Base-by-base conservation (phyloP, 192 early-diverging fungal genomes). In the Coemansia sp. region DNA sequence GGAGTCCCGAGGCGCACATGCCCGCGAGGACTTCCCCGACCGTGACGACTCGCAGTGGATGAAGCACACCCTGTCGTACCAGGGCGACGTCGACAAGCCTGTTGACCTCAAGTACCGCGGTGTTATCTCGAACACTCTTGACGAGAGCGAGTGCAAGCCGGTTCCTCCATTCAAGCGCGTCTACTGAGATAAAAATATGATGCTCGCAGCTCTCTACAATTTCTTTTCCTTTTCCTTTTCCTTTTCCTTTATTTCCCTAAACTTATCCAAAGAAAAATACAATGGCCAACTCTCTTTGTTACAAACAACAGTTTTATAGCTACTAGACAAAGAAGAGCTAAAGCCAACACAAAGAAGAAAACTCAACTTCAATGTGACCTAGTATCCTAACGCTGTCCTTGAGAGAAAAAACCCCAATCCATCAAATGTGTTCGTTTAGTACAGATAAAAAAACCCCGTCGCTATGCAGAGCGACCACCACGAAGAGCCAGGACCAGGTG, bases 61-160 rank as follows among this genome's bases (percentile, higher is more conserved):
- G 95, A 98, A 97, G 89, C 97, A 99, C 87, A 95, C 95, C 63
- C 87, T 99, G 53, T 96, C 97, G 49, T 96, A 90, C 87, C 91
- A 95, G 86, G 85, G 93, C 76, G 91, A 91, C 66, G 82, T 92
- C 67, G 88, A 89, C 61, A 86, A 88, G 54, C 81, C 89, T 11
- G 89, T 94, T 54, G 88, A 85, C 64, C 86, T 99, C 56, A 83
- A 81, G 65, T 97, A 99, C 88, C 90, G 97, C 63, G 74, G 67
- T n/a, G 95, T 97, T 64, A 87, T 87, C 11, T 75, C 66, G 64
- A 78, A 83, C 63, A 98, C 97, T 50, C 85, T 99, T 69, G 97
- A 99, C 73, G 94, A 93, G 84, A 85, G 83, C 49, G 97, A 99
- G 86, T 94, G 92, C 87, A 91, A 94, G 89, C 70, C 90, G 56